Base-by-base conservation (phyloP, 2,329 filamentous ascomycete species). In the Aspergillus bombycis region DNA sequence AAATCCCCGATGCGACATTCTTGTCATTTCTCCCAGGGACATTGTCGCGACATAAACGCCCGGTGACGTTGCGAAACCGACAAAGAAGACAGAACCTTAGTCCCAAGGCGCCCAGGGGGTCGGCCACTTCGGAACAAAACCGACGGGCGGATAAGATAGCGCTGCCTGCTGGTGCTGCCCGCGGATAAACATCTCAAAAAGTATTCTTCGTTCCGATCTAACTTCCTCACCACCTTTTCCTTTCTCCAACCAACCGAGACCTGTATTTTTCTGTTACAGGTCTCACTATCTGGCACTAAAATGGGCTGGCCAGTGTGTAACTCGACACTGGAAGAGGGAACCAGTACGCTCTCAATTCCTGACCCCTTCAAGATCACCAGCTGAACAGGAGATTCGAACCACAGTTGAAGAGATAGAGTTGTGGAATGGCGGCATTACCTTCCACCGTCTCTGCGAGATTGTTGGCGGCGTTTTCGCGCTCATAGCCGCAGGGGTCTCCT, bases 381-480 rank as follows among this genome's bases (percentile, higher is more conserved):
- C 60, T 60, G 52, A 62, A 62, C 65, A 19, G 28, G 12, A 21
- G 36, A 23, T 8, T 23, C 26, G 32, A 46, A 34, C 38, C 48
- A 65, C 64, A 81, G 80, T 84, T 66, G 66, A 74, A 59, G 85
- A 87, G 72, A 75, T 74, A 23, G 77, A 78, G n/a, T 73, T 88
- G 58, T 87, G 82, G 81, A 77, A 83, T 70, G 75, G 74, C 59
- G 78, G 78, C 56, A 71, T 86, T 65, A 85, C 83, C 38, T 88
- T 88, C 70, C 86, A 89, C 71, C 75, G 82, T 32, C 76, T 89
- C 32, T 84, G 84, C 62, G 79, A 88, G 53, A 80, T 84, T 58
- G 73, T 88, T 50, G 83, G 80, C 45, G 84, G 81, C 16, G 78
- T 80, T 21, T 88, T 88, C 71, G 83, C 82, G 43, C 67, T 83